A percentile compares a stretch with the other conserved stretches of the same genome.
Conservation (phyloP, 441 rosid genomes). For the Erysimum cheiri region DNA sequence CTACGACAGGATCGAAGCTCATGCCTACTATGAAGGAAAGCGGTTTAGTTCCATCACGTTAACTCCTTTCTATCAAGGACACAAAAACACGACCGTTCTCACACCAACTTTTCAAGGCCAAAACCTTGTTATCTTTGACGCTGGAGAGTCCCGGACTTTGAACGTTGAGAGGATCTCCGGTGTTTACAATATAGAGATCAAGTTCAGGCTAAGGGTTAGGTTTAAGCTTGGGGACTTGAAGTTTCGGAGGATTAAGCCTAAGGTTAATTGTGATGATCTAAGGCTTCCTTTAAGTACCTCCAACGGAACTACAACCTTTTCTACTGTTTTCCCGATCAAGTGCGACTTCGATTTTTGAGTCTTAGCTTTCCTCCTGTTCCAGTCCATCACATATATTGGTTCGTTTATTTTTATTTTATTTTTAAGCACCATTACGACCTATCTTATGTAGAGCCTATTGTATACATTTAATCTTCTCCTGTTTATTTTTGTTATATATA, state of each 20-base stretch:
- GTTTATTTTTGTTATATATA: conserved; percentile 4
- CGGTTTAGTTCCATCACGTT: conserved; percentile 43
- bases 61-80: conserved; percentile 72
- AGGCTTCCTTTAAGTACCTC: conserved; percentile 54
- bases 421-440: not conserved
- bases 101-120: conserved; percentile 53
- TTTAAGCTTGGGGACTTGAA: conserved; percentile 66
- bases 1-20: conserved; percentile 70
- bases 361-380: conserved; percentile 17
- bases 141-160: conserved; percentile 39
- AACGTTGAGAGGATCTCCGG: conserved; percentile 48
- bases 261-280: conserved; percentile 62
- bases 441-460: not conserved
- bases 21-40: conserved; percentile 55
- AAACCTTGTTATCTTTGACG: conserved; percentile 46
- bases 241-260: conserved; percentile 58
- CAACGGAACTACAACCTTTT: conserved; percentile 28
- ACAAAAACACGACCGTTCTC: conserved; percentile 68
- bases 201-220: conserved; percentile 61
- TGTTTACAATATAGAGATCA: conserved; percentile 59
- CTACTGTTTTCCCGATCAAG: conserved; percentile 40
- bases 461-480: not conserved
- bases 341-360: conserved; percentile 61
- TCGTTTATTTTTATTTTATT: conserved; percentile 24
- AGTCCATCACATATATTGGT: conserved; percentile 13